These are phyloP conservation scores for Phoma sp. DNA, from an alignment of 2,329 filamentous ascomycete species.

Conservation along the genomic window DNA sequence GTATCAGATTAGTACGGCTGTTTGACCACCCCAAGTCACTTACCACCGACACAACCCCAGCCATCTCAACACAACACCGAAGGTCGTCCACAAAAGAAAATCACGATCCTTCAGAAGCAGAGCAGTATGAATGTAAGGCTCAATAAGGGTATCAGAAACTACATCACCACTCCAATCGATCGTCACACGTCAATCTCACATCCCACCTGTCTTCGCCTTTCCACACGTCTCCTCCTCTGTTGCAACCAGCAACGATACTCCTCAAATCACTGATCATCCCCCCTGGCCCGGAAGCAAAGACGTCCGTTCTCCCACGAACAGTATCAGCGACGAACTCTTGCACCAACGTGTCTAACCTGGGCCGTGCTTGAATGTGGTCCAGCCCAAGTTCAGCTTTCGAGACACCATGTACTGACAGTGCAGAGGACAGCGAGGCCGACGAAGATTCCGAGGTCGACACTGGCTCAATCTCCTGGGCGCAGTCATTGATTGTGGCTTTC, in stretches of 20 bases:
- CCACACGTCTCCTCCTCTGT: slow-evolving; percentile 41
- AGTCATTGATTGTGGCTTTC: slow-evolving; percentile 24
- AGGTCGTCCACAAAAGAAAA: too few relatives aligned
- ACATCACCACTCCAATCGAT: slow-evolving; percentile 40
- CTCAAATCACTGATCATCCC: slow-evolving; percentile 44
- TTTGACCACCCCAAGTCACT: too few relatives aligned
- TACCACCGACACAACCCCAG: too few relatives aligned
- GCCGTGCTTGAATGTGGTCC: slow-evolving; percentile 34
- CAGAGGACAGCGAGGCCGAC: slow-evolving; percentile 29
- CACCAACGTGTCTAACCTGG: slow-evolving; percentile 27
- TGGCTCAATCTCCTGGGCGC: slow-evolving; percentile 10
- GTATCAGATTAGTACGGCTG: too few relatives aligned
- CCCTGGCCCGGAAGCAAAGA: slow-evolving; percentile 42
- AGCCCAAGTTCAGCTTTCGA: slow-evolving; percentile 34
- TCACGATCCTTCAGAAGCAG: too few relatives aligned
- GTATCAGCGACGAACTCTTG: slow-evolving; percentile 32
- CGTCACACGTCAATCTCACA: slow-evolving; percentile 42
- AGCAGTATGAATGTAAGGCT: too few relatives aligned
- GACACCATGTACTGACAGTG: slow-evolving; percentile 36
- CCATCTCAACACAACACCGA: too few relatives aligned
- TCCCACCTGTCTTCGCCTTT: slow-evolving; percentile 41
- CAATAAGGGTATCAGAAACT: slow-evolving; percentile 29
- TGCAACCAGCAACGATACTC: slow-evolving; percentile 36
- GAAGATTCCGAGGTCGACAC: slow-evolving; percentile 19
- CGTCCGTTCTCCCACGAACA: slow-evolving; percentile 33